Conservation (phyloP, 208 protist genomes). For the Angomonas deanei region DNA sequence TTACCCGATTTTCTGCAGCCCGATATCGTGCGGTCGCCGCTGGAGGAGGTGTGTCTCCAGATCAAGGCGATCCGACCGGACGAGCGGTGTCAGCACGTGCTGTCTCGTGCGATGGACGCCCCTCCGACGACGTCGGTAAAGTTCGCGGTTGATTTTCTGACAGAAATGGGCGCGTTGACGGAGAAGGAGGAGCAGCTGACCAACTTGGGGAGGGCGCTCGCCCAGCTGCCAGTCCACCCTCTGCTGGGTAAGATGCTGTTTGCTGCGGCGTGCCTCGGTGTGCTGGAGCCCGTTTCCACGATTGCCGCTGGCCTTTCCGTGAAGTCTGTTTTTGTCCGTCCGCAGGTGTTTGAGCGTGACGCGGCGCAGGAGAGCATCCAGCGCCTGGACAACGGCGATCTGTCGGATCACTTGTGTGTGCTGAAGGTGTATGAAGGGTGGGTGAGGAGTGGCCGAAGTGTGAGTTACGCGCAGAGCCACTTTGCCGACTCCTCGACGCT, state of each 20-base stretch:
- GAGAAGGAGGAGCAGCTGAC: slow-evolving; percentile 64
- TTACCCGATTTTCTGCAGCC: slow-evolving; percentile 91
- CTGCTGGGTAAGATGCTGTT: slow-evolving; percentile 91
- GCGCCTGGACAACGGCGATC: slow-evolving; percentile 42
- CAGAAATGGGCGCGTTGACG: slow-evolving; percentile 80
- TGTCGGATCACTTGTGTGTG: slow-evolving; percentile 78
- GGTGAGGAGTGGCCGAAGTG: slow-evolving; percentile 49
- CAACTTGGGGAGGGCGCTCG: slow-evolving; percentile 72
- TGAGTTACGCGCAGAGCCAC: slow-evolving; percentile 52
- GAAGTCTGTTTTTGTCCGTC: slow-evolving; percentile 79
- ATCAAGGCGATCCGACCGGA: slow-evolving; percentile 76
- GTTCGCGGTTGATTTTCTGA: slow-evolving; percentile 76
- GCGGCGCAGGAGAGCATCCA: slow-evolving; percentile 28
- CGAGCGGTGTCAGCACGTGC: slow-evolving; percentile 69
- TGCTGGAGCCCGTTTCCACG: slow-evolving; percentile 80
- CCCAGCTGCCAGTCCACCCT: slow-evolving; percentile 81
- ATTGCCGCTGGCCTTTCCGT: slow-evolving; percentile 81
- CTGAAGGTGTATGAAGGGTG: slow-evolving; percentile 65
- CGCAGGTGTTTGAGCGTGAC: slow-evolving; percentile 44
- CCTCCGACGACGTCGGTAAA: slow-evolving; percentile 51
- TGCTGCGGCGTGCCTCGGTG: slow-evolving; percentile 76
- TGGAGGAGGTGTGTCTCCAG: slow-evolving; percentile 87
- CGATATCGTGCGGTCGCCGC: slow-evolving; percentile 88
- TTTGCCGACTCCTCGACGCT: slow-evolving; percentile 73
- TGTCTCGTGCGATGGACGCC: slow-evolving; percentile 68